These are phyloP conservation scores for Penicillium sumatraense DNA, from an alignment of 2,329 filamentous ascomycete genomes.

Conservation along the genomic window DNA sequence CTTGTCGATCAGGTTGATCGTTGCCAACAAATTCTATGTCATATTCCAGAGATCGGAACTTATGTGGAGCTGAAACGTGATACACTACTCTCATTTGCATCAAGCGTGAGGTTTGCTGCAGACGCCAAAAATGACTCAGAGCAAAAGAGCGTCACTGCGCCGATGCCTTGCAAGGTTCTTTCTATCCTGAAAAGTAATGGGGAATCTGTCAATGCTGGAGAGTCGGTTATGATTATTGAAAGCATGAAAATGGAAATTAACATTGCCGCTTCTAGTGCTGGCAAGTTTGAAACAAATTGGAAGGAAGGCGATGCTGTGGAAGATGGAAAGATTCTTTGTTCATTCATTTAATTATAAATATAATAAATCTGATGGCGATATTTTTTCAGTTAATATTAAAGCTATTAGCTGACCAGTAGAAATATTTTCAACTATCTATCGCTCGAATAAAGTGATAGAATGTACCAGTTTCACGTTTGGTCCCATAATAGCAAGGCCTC, in stretches of 20 bases:
- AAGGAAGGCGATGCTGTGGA: constrained; percentile 39
- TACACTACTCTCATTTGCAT: constrained; percentile 33
- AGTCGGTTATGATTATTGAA: constrained; percentile 42
- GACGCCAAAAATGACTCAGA: constrained; percentile 14
- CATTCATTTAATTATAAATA: constrained; percentile 11
- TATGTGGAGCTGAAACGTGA: constrained; percentile 31
- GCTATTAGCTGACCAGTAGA: no score
- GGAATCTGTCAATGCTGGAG: constrained; percentile 35
- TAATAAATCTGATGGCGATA: no score
- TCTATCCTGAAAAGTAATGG: constrained; percentile 36
- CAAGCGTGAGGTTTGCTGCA: constrained; percentile 24
- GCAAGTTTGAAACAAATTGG: constrained; percentile 33
- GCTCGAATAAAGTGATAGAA: no score
- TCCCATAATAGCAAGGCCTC: no score
- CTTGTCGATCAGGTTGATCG: constrained; percentile 11
- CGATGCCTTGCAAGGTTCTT: constrained; percentile 45
- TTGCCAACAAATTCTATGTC: constrained; percentile 29
- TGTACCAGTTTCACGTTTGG: no score
- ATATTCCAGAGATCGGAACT: constrained; percentile 36
- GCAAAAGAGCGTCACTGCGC: constrained; percentile 28
- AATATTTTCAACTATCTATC: no score
- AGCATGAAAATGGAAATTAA: constrained; percentile 53
- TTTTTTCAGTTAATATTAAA: no score
- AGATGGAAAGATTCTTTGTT: constrained; percentile 37
- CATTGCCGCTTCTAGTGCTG: constrained; percentile 29